Evolutionary conservation across 495 filamentous ascomycete genomes (phyloP), one percentile per base, ranked within the genome.

Genomic region (Opeltia flavorubescens): DNA sequence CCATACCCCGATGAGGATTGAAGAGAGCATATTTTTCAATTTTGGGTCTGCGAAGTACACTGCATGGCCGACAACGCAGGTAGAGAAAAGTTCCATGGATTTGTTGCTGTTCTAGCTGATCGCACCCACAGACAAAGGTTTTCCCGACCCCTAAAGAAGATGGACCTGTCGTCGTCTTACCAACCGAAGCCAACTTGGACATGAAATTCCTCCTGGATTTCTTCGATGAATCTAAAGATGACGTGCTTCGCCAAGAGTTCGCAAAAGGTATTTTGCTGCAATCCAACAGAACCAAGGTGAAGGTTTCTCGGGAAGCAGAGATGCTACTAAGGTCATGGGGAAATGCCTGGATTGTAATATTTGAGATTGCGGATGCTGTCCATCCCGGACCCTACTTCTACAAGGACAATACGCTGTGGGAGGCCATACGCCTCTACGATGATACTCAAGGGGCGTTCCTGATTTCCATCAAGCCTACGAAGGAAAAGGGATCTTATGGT

Each of bases 201-300:
- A 59, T 11, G 64, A 64, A 0, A n/a, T 46, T 8, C 27, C 30
- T 46, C n/a, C 5, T 41, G 12, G n/a, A 46, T 7, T 46, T 33
- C 30, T 46, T 46, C 20, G 44, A 46, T 15, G 21, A 29, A 12
- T 8, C 44, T 7, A 41, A 41, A 46, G 27, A 46, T 35, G 44
- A 46, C 23, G 44, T 46, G 7, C n/a, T 36, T n/a, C 11, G 44
- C 44, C 44, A 18, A 7, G 21, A 20, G 11, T 46, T 46, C 20
- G 44, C 44, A 9, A 31, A 33, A 35, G 44, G 44, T 21, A 24
- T 46, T 25, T 20, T 46, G 20, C 21, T 46, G 26, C 26, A 27
- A 36, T n/a, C 44, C 12, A 35, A 46, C 20, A 5, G 44, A 26
- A 38, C 34, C 18, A 29, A 41, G 12, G 7, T 18, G 27, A 4